These are phyloP conservation scores for Termitomyces bulborhizus DNA, from an alignment of 768 basidiomycete genomes.

Conservation along the genomic window DNA sequence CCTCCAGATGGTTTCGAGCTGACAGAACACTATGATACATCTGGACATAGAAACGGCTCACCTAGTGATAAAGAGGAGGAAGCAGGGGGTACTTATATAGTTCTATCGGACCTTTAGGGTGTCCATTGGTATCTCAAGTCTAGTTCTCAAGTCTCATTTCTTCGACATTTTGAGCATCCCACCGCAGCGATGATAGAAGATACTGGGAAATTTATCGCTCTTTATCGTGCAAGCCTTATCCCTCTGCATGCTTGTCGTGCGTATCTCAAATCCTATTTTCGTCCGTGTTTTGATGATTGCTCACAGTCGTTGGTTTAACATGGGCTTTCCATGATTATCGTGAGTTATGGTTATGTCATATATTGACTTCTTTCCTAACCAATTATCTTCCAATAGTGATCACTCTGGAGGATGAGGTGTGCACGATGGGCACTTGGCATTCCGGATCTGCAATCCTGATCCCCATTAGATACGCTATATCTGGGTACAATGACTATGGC, in stretches of 20 bases:
- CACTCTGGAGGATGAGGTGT: constrained; percentile 29
- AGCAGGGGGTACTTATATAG: not conserved
- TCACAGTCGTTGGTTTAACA: constrained; percentile 25
- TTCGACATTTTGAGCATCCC: not conserved
- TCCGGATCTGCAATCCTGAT: not conserved
- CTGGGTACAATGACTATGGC: constrained; percentile 24
- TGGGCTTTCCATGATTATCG: constrained; percentile 34
- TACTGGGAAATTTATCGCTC: not conserved
- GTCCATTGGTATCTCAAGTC: too few relatives aligned
- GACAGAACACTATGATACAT: not conserved
- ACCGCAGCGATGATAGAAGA: not conserved
- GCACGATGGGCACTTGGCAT: not conserved
- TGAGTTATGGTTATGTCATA: constrained; percentile 12
- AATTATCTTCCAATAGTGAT: constrained; percentile 16
- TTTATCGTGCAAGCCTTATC: constrained; percentile 13
- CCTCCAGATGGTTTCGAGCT: not conserved
- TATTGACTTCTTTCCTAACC: not conserved
- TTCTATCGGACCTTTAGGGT: too few relatives aligned
- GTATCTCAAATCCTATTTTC: not conserved
- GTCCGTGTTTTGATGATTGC: not conserved
- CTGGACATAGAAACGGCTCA: not conserved
- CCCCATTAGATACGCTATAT: constrained; percentile 27
- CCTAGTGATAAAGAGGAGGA: not conserved
- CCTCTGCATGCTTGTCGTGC: constrained; percentile 15
- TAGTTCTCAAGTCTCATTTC: not conserved